Evolutionary conservation across 2,329 filamentous ascomycete species (phyloP), one percentile per base, ranked within the genome.

Genomic region (Curvularia sp.): DNA sequence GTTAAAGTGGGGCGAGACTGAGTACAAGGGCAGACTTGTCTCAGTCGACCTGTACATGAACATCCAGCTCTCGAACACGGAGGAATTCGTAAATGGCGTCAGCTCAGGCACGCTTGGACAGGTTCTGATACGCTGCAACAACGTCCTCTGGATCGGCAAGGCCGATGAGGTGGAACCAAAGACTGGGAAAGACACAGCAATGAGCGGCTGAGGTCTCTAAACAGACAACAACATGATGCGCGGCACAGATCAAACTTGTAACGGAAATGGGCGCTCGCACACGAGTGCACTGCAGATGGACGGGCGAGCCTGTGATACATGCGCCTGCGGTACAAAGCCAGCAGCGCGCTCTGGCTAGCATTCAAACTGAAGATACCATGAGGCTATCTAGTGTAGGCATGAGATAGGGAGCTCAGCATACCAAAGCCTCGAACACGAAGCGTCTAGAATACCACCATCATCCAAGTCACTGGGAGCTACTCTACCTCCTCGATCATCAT

Each of bases 21-120:
- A 99, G 79, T 99, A 99, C 86, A 96, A 94, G 79, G 95, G 95
- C 77, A 87, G 87, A 66, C 87, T 99, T 63, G 91, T 97, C 74
- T 94, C 90, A 71, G 91, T 96, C 74, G 95, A 99, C 82, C 93
- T 91, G 75, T 99, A 99, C 83, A 98, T 99, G 94, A 99, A 99
- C 82, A 88, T 99, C 65, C 93, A 98, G 81, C 86, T 99, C 64
- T 88, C 89, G 66, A 89, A 90, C 71, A 93, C 94, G 50, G 91
- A 97, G 80, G 95, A 99, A 80, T 97, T 89, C 80, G 91, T 97
- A 74, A 88, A 93, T 75, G 89, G 92, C 68, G 91, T 96, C 84
- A 89, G 87, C 77, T 92, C 90, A 34, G 94, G 93, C 56, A 87
- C 87, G 48, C 81, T 99, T 66, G 95, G 95, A 6, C 90, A 97